Conservation (phyloP, 2,329 filamentous ascomycete species). For the Botryotinia convoluta region DNA sequence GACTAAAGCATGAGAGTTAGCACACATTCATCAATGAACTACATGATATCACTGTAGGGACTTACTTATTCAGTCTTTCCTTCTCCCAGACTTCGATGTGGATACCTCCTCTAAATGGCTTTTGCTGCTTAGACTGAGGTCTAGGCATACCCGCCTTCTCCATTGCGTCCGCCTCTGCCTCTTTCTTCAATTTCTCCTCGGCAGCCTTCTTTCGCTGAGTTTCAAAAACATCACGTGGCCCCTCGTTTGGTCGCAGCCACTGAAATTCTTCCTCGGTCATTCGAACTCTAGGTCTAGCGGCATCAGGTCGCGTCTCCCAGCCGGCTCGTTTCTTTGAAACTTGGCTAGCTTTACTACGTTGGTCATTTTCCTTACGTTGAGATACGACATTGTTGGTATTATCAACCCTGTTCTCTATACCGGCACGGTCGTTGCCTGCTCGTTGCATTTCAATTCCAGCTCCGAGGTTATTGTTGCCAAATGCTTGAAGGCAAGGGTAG, state of each 20-base stretch:
- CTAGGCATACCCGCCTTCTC: not conserved
- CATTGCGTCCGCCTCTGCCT: not conserved
- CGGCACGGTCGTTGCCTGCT: not conserved
- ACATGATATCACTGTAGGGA: not conserved
- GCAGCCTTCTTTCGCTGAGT: not conserved
- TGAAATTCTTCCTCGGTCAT: constrained; percentile 1
- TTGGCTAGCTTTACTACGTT: too few species aligned
- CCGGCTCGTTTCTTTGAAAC: too few species aligned
- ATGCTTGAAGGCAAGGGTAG: not conserved
- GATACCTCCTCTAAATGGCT: not conserved
- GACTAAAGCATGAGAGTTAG: not conserved
- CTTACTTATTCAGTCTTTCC: not conserved
- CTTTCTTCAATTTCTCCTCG: not conserved
- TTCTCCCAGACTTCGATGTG: not conserved
- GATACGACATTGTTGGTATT: accelerated
- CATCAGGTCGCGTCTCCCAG: not conserved
- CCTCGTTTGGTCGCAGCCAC: not conserved
- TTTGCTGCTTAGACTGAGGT: not conserved
- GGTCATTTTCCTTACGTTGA: too few species aligned
- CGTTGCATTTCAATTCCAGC: not conserved
- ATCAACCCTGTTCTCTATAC: not conserved
- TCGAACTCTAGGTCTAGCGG: not conserved
- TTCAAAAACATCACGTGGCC: not conserved
- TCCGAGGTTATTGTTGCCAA: too few species aligned
- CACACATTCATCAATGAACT: not conserved